A percentile compares a stretch with the other conserved stretches of the same genome.
Evolutionary conservation across 2,329 filamentous ascomycete genomes (phyloP).

Genomic region (Monilinia laxa): DNA sequence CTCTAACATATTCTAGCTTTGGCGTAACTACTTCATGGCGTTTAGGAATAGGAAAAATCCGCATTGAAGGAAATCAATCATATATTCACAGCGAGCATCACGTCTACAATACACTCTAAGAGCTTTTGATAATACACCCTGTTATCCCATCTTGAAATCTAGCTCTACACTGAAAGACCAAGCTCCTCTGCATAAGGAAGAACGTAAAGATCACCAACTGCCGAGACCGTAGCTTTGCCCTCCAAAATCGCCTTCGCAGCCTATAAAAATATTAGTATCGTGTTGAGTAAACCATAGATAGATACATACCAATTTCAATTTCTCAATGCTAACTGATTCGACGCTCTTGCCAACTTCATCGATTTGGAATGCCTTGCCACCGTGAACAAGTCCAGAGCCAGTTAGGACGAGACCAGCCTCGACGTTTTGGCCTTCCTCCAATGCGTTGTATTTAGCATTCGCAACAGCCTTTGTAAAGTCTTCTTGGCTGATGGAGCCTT

Average conservation of each 20-base stretch:
- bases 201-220: conserved; percentile 86
- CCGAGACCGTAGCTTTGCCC: conserved; percentile 82
- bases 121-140: conserved; percentile 42
- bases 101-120: conserved; percentile 42
- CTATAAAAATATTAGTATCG: conserved; percentile 50
- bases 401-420: conserved; percentile 77
- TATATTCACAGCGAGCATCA: conserved; percentile 33
- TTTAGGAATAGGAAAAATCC: background rate
- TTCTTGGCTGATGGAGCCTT: conserved; percentile 75
- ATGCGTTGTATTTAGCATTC: conserved; percentile 86
- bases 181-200: conserved; percentile 93
- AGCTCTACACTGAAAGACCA: conserved; percentile 83
- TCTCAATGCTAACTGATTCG: conserved; percentile 77
- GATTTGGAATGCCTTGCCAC: conserved; percentile 80
- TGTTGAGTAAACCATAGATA: background rate
- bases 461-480: conserved; percentile 89
- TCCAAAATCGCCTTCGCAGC: conserved; percentile 84
- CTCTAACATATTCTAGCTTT: background rate
- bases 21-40: background rate
- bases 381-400: conserved; percentile 79
- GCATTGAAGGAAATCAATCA: conserved; percentile 28
- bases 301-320: conserved; percentile 76
- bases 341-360: conserved; percentile 75
- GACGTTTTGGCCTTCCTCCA: conserved; percentile 78
- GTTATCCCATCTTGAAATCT: conserved; percentile 26